phyloP scores from a whole-genome alignment of 805 yeast species.

The Starmerella powellii region DNA sequence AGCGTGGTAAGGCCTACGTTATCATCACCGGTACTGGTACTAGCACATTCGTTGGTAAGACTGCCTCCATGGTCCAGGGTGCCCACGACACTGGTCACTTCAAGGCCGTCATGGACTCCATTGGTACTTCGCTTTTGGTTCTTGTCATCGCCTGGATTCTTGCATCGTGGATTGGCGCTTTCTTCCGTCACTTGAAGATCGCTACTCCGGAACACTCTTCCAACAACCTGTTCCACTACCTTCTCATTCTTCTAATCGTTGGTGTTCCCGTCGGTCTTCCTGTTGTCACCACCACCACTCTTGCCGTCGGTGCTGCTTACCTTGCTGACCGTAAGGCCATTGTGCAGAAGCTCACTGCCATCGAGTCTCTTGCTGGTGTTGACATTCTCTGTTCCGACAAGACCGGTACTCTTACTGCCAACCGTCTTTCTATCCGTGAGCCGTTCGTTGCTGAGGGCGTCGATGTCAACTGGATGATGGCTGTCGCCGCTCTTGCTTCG shows the following conservation, averaged over 20 bases:
- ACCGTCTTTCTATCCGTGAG: slow-evolving; percentile 88
- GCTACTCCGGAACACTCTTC: slow-evolving; percentile 42
- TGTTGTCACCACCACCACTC: slow-evolving; percentile 94
- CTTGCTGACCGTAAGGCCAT: slow-evolving; percentile 92
- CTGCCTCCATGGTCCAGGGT: slow-evolving; percentile 92
- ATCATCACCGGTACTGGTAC: slow-evolving; percentile 90
- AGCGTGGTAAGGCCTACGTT: slow-evolving; percentile 93
- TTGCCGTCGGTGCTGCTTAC: slow-evolving; percentile 99
- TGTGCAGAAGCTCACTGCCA: slow-evolving; percentile 92
- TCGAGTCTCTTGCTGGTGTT: slow-evolving; percentile 94
- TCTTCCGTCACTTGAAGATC: slow-evolving; percentile 85
- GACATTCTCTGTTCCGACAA: slow-evolving; percentile 94
- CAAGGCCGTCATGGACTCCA: slow-evolving; percentile 94
- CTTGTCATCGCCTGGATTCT: slow-evolving; percentile 75
- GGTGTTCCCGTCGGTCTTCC: slow-evolving; percentile 99
- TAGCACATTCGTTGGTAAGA: slow-evolving; percentile 91
- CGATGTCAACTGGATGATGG: slow-evolving; percentile 90
- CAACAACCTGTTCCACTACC: slow-evolving; percentile 64
- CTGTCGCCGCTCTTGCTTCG: slow-evolving; percentile 95
- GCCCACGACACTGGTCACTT: slow-evolving; percentile 96
- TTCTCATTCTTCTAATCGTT: slow-evolving; percentile 86
- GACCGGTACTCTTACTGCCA: slow-evolving; percentile 95
- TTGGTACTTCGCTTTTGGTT: slow-evolving; percentile 82
- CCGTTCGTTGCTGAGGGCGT: slow-evolving; percentile 98
- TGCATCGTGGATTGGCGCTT: slow-evolving; percentile 85